These are phyloP conservation scores for Entomortierella parvispora DNA, from an alignment of 192 early-diverging fungal genomes.

Conservation along the genomic window DNA sequence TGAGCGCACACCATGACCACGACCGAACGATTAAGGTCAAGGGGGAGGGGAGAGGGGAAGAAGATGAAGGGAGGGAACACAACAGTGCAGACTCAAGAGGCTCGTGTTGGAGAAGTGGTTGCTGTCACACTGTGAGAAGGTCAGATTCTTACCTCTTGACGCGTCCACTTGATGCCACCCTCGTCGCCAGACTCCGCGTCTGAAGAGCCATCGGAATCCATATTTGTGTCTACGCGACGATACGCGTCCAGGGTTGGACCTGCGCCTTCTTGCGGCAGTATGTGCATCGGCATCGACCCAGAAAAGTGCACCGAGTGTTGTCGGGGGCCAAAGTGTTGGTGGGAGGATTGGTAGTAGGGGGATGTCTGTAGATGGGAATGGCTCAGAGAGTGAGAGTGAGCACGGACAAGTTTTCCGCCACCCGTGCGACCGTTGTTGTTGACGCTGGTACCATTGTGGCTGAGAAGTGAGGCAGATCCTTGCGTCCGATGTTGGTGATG, in stretches of 20 bases:
- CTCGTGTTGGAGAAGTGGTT: too few relatives aligned
- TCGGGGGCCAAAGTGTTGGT: slow-evolving; percentile 2
- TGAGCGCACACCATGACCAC: too few relatives aligned
- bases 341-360: slow-evolving; percentile 15
- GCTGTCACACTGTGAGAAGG: too few relatives aligned
- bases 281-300: slow-evolving; percentile 20
- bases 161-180: slow-evolving; percentile 26
- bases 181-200: slow-evolving; percentile 33
- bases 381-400: slow-evolving; percentile 35
- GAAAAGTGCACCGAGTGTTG: neutral
- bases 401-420: slow-evolving; percentile 8
- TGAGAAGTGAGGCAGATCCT: neutral
- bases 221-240: slow-evolving; percentile 2
- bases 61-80: too few relatives aligned
- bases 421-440: neutral
- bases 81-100: too few relatives aligned
- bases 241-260: too few relatives aligned
- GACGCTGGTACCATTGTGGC: too few relatives aligned
- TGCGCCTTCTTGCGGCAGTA: too few relatives aligned
- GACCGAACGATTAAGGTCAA: too few relatives aligned
- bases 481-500: neutral
- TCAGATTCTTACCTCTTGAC: slow-evolving; percentile 41
- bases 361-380: slow-evolving; percentile 26
- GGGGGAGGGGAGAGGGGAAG: too few relatives aligned
- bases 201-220: slow-evolving; percentile 42